Conservation (phyloP, 169 alveolate genomes). For the Theileria orientalis region DNA sequence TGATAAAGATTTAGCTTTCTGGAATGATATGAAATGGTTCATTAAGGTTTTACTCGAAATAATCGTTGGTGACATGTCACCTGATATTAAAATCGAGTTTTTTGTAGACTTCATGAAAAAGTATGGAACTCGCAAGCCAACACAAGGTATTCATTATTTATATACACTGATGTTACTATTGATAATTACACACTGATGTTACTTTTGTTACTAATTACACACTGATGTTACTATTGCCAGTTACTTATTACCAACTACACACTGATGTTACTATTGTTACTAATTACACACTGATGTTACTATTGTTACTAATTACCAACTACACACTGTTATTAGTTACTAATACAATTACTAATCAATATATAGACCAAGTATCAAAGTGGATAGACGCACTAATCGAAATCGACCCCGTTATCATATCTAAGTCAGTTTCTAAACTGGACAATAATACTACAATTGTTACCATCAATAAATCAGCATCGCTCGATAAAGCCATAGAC, state of each 20-base stretch:
- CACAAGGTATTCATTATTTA: neutral
- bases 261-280: no score
- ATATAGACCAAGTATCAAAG: conserved; percentile 36
- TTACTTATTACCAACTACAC: no score
- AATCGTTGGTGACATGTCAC: conserved; percentile 40
- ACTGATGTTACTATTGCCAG: no score
- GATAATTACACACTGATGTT: no score
- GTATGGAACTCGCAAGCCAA: conserved; percentile 36
- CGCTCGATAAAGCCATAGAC: conserved; percentile 21
- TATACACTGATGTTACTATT: no score
- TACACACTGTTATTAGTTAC: no score
- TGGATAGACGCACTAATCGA: conserved; percentile 44
- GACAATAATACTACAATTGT: conserved; percentile 51
- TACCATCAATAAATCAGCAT: conserved; percentile 24
- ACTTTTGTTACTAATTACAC: no score
- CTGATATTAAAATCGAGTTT: conserved; percentile 44
- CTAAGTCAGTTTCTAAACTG: conserved; percentile 37
- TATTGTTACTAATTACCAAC: no score
- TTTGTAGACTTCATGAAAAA: conserved; percentile 52
- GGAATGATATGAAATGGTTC: conserved; percentile 55
- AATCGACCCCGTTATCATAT: conserved; percentile 29
- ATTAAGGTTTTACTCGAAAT: conserved; percentile 38
- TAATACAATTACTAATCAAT: no score
- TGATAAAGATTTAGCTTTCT: conserved; percentile 30
- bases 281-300: no score